Evolutionary conservation across 768 basidiomycete species (phyloP), one percentile per base, ranked within the genome.

Genomic region (Tylopilus felleus): DNA sequence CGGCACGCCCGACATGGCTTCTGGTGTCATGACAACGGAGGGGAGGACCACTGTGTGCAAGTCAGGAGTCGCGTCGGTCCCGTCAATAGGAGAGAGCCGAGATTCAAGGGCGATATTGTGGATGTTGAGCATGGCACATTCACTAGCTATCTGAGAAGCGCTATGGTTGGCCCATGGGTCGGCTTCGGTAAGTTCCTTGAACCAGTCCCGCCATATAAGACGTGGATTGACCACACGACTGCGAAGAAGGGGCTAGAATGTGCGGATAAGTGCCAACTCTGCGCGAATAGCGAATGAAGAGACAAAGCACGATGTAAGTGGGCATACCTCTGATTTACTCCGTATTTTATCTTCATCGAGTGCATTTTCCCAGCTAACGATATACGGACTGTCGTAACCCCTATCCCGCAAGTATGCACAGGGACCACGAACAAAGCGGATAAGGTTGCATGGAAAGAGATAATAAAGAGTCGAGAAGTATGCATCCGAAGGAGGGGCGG

Each of bases 391-490:
- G 44, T 78, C 70, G 33, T 80, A 71, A 4, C 66, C 64, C 59
- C 73, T 78, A 23, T 80, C 77, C 8, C 66, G 69, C 17, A 97
- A 71, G 60, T 92, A 93, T 35, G 71, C 68, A 9, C 77, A 75
- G 1, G 94, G 90, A 47, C 77, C 74, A 48, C 84, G 82, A 49
- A 94, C 70, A 69, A 97, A 97, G 50, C 79, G 80, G 53, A 96
- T 74, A 39, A 90, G 77, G 73, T 95, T 97, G 71, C 86, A 89
- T 1, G 94, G 94, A 74, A 91, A 97, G 45, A 94, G 81, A 62
- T 92, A 94, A 72, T 95, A 96, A 56, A 97, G 75, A 42, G 79
- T 79, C 2, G 86, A 85, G 72, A 93, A 93, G 63, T 82, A 90
- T 41, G 74, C 78, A 19, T 82, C 78, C 16, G 83, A 78, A 5